Evolutionary conservation across 192 early-diverging fungal species (phyloP), one percentile per base, ranked within the genome.

Genomic region (Obelidium mucronatum): DNA sequence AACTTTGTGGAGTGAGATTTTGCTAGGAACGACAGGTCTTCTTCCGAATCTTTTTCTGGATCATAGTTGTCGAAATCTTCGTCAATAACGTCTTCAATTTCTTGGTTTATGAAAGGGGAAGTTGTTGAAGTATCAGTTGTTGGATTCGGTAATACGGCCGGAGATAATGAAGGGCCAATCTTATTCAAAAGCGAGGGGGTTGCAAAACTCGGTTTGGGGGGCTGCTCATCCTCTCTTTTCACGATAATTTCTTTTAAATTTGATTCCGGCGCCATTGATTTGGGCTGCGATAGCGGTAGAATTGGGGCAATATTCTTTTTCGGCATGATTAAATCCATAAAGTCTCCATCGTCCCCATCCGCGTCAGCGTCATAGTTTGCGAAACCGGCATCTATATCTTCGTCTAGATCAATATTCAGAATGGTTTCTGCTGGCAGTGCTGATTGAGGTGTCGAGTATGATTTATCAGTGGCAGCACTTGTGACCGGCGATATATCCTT

Each of bases 301-400:
- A 68, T 30, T 17, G 39, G 66, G 15, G 8, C 40, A 17, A 36
- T 26, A 24, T 42, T 52, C 48, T 68, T 68, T 68, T 51, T 42
- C 44, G 66, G 44, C 44, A 68, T 48, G 30, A 68, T 68, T 0
- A 68, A 34, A 28, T 68, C 66, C 66, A 68, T 39, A 31, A 68
- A 68, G 44, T 68, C 66, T 26, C 24, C 42, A 37, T 17, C 31
- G 15, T 52, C 66, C 15, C 11, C 63, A 17, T 68, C 66, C 15
- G 44, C 37, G 24, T 68, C 66, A 28, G 66, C 42, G 30, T 68
- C 66, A 68, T 68, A 68, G 28, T 68, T 68, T 68, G 39, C 37
- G 30, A 68, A 68, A 3, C 48, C 66, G 3, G 66, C 66, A 51
- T 68, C 66, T 26, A 68, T 68, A 17, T 68, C 66, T 48, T 48